Evolutionary conservation across 2,329 filamentous ascomycete genomes (phyloP).

Genomic region (Fusarium sp.): DNA sequence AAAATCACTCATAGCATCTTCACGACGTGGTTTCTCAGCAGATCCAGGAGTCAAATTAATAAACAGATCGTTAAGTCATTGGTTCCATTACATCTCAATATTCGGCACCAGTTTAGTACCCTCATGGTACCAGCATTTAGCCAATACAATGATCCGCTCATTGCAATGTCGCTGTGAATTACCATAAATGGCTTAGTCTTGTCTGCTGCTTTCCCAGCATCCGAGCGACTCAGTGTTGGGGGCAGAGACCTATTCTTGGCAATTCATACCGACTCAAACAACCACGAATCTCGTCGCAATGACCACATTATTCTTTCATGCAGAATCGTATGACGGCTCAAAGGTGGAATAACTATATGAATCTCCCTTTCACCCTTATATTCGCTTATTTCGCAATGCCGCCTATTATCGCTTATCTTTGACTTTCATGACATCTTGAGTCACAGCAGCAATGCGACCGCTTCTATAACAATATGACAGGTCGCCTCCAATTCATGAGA

Average conservation of each 20-base stretch:
- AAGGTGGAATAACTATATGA: neutral
- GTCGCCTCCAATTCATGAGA: conserved; percentile 15
- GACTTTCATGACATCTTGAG: too few relatives aligned
- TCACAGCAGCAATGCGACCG: too few relatives aligned
- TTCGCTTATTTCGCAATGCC: neutral
- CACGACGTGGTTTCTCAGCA: too few relatives aligned
- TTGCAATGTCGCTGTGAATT: neutral
- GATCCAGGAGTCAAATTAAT: neutral
- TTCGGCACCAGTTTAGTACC: neutral
- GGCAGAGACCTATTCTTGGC: conserved; percentile 11
- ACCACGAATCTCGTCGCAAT: neutral
- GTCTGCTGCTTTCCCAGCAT: fast-evolving
- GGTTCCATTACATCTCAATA: neutral
- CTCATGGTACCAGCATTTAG: neutral
- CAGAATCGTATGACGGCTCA: conserved; percentile 3
- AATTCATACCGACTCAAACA: conserved; percentile 7
- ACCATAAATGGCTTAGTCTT: neutral
- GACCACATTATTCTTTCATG: neutral
- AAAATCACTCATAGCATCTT: too few relatives aligned
- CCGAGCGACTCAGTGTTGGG: neutral
- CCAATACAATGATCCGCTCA: neutral
- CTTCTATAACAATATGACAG: conserved; percentile 9
- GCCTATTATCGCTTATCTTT: neutral
- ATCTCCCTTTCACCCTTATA: neutral
- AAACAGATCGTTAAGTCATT: neutral